phyloP scores from a whole-genome alignment of 1,284 basidiomycete genomes.

The Ganoderma resinaceum region DNA sequence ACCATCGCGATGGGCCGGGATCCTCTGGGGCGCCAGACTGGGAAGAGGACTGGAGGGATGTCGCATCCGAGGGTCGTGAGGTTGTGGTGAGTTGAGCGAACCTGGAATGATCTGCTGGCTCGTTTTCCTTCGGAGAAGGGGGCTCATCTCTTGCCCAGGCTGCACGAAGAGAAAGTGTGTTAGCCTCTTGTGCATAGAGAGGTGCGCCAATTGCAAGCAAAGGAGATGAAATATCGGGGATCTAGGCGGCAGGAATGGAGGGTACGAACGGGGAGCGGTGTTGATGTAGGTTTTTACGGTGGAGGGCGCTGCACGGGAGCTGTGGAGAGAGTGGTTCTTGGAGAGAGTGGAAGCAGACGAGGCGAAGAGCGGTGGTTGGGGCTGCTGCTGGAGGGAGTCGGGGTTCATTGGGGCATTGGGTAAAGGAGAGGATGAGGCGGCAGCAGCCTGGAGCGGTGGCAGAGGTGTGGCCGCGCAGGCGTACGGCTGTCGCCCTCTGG shows the following conservation, averaged over 20 bases:
- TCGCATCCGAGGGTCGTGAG: conserved; percentile 54
- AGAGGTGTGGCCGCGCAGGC: conserved; percentile 23
- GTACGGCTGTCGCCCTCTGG: conserved; percentile 19
- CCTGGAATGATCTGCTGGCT: conserved; percentile 27
- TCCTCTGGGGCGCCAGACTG: conserved; percentile 40
- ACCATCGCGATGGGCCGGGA: conserved; percentile 64
- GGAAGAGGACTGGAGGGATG: conserved; percentile 57
- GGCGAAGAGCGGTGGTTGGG: conserved; percentile 36
- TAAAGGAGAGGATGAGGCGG: conserved; percentile 18
- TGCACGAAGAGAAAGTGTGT: conserved; percentile 38
- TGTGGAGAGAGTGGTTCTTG: conserved; percentile 50
- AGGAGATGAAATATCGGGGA: neutral
- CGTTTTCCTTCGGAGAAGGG: conserved; percentile 68
- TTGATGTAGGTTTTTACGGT: conserved; percentile 58
- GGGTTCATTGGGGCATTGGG: conserved; percentile 29
- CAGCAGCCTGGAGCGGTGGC: conserved; percentile 13
- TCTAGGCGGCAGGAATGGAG: conserved; percentile 1
- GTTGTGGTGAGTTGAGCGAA: conserved; percentile 40
- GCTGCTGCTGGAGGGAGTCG: conserved; percentile 25
- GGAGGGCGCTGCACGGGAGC: conserved; percentile 47
- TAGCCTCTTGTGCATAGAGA: conserved; percentile 14
- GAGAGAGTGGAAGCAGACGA: conserved; percentile 52
- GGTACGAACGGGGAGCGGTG: conserved; percentile 71
- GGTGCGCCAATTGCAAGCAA: neutral
- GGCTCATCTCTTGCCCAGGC: conserved; percentile 86